Base-by-base conservation (phyloP, 78 protist species). In the Guillardia theta region DNA sequence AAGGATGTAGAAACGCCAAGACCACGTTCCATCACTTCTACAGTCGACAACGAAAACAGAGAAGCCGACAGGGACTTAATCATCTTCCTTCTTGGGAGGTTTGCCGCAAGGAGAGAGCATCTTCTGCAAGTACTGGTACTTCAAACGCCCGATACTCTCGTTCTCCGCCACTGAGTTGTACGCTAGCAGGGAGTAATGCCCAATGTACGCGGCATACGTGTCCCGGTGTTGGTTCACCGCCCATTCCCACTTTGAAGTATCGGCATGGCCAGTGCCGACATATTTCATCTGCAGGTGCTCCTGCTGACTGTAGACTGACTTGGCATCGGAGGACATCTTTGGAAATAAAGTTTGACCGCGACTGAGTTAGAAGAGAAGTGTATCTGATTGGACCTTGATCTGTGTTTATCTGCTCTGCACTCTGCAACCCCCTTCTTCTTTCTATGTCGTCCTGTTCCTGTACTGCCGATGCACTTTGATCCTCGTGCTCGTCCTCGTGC, bases 121-220 rank as follows among this genome's bases (percentile, higher is more conserved):
- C 45, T 93, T 93, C 76, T 92, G 94, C 88, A 58, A 12, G 30
- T 39, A 92, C 46, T 44, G 44, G 87, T 78, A 93, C 46, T 83
- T 78, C 41, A 93, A 47, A 27, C 95, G 22, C 24, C 95, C 95
- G 36, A 77, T 30, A 47, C 92, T 33, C 48, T 95, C 96, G 8
- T 96, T 96, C 80, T 97, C 98, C 0, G 97, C 98, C 8, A 97
- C 39, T 5, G 98, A 93, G 62, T 95, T 50, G 77, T 94, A 95
- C 30, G 62, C 44, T 21, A 94, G 27, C 39, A 97, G 92, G 54
- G 96, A 58, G 19, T 48, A 48, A 46, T 95, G 97, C 45, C 98
- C 97, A 27, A 97, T 93, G 95, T 94, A 97, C 12, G 97, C 96
- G 15, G 98, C 93, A 41, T 92, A 78, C 24, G 95, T 78, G 37